Percentiles rank a stretch among this genome's conserved stretches.
These are phyloP conservation scores for Rhodotorula taiwanensis DNA, from an alignment of 768 basidiomycete species.

Conservation along the genomic window DNA sequence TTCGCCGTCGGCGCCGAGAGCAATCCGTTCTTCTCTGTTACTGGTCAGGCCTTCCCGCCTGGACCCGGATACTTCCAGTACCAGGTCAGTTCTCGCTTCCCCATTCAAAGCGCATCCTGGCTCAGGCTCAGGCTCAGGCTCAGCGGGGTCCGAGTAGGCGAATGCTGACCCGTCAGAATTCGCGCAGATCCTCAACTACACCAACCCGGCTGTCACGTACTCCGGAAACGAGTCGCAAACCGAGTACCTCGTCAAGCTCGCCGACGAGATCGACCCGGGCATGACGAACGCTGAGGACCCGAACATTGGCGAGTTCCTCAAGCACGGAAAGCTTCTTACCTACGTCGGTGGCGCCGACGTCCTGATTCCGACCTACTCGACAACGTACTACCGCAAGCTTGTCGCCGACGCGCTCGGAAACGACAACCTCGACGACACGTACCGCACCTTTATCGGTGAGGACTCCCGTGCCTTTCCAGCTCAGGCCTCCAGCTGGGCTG, in stretches of 20 bases:
- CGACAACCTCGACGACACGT: constrained; percentile 14
- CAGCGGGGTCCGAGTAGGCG: no score
- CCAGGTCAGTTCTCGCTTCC: no score
- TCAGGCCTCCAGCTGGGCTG: background rate
- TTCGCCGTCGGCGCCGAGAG: constrained; percentile 10
- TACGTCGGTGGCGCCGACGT: constrained; percentile 31
- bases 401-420: constrained; percentile 13
- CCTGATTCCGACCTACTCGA: constrained; percentile 27
- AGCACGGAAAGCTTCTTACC: constrained; percentile 22
- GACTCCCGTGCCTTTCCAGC: no score
- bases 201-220: background rate
- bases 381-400: constrained; percentile 14
- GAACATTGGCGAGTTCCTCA: constrained; percentile 27
- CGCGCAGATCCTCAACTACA: background rate
- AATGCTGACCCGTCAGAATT: no score
- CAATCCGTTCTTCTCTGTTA: constrained; percentile 5
- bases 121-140: no score
- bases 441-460: constrained; percentile 5
- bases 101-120: no score
- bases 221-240: constrained; percentile 7
- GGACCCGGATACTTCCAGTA: constrained; percentile 8
- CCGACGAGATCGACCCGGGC: constrained; percentile 25
- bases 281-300: constrained; percentile 23
- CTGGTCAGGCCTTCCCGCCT: constrained; percentile 10
- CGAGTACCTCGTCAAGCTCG: constrained; percentile 14